These are phyloP conservation scores for Hypoxylon subgilvum DNA, from an alignment of 495 filamentous ascomycete species.

Conservation along the genomic window DNA sequence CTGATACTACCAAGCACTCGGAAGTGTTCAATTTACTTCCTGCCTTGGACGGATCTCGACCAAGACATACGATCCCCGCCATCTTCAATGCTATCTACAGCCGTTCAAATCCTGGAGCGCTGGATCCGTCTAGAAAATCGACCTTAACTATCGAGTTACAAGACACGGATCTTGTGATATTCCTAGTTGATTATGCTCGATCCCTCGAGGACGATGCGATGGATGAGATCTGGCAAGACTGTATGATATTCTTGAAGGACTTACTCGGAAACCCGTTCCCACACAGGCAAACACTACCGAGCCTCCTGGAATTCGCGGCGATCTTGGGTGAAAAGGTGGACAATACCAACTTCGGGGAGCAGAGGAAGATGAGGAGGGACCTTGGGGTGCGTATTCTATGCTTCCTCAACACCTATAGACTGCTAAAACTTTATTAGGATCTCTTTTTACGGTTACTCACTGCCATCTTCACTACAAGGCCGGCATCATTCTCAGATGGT, in stretches of 20 bases:
- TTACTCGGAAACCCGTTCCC: conserved; percentile 93
- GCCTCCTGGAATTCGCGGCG: conserved; percentile 84
- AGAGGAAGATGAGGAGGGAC: conserved; percentile 90
- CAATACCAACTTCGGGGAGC: conserved; percentile 97
- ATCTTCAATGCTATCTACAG: conserved; percentile 97
- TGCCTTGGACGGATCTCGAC: conserved; percentile 87
- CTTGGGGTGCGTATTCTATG: conserved; percentile 69
- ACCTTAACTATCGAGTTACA: conserved; percentile 82
- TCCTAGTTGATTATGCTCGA: conserved; percentile 84
- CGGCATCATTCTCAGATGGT: conserved; percentile 64
- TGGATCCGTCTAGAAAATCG: conserved; percentile 82
- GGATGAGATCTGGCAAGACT: conserved; percentile 98
- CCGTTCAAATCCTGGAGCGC: conserved; percentile 79
- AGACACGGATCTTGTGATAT: conserved; percentile 82
- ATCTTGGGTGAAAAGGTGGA: conserved; percentile 92
- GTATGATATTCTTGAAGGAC: conserved; percentile 87
- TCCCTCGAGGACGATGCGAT: conserved; percentile 97
- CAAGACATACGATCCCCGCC: conserved; percentile 92
- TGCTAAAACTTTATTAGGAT: conserved; percentile 65
- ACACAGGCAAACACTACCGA: conserved; percentile 86
- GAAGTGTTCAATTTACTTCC: conserved; percentile 83
- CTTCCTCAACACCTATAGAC: conserved; percentile 11
- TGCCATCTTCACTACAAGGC: conserved; percentile 88
- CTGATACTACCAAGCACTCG: conserved; percentile 46
- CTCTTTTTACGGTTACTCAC: conserved; percentile 84